Evolutionary conservation across 164 flowering plant species (phyloP), one percentile per base, ranked within the genome.

Genomic region (Cinnamomum chago): DNA sequence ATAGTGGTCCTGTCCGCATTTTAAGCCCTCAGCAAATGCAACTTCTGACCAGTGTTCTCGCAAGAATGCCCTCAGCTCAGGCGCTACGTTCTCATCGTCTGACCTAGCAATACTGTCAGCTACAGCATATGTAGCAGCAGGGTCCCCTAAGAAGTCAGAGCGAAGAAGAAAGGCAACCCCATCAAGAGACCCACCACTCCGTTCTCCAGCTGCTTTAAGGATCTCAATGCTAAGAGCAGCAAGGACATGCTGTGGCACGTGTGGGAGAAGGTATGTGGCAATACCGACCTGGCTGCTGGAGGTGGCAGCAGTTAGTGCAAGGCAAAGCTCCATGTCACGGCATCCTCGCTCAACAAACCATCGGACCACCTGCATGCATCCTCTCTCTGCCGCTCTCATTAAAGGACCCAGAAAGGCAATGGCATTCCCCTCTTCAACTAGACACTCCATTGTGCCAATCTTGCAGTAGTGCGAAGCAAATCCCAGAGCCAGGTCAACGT

Each of bases 381-480:
- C 98, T 75, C 98, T 85, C 81, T 94, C 98, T 1, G 98, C 93
- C 13, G 98, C 98, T 80, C 98, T 86, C 98, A 92, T 90, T 58
- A 94, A 72, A 50, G 98, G 98, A n/a, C 97, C 98, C 77, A 92
- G 80, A 79, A 92, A 94, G 15, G 95, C 94, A 28, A 88, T 81
- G 62, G 98, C 96, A 74, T 91, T 86, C 47, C 98, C 98, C 81
- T 92, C 98, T 77, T 90, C 96, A 58, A 94, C 98, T 27, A 94
- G 84, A 74, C 98, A 94, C 79, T 91, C 95, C 98, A 94, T 94
- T 14, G 98, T 94, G 20, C 88, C 88, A 69, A 92, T 87, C 83
- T 94, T 94, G 82, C 95, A 85, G 75, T 92, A 94, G 81, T 94
- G 97, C 3, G 98, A 92, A 65, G 98, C 97, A 85, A 92, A 92